phyloP scores from a whole-genome alignment of 768 basidiomycete species.

The Serendipita indica region DNA sequence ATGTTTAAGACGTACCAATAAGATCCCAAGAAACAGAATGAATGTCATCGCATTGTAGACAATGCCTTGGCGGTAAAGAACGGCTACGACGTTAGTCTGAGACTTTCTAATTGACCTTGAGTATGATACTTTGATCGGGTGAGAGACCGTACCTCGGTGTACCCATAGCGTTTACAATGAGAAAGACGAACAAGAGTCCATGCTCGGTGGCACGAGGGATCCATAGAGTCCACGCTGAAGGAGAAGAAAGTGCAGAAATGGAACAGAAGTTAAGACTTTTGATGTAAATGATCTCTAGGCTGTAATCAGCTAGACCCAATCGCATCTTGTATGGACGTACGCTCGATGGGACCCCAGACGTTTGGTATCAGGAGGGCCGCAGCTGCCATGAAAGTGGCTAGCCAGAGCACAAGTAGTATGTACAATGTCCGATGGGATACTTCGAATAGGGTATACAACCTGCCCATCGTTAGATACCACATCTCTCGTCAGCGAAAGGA shows the following conservation, averaged over 20 bases:
- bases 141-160: not conserved
- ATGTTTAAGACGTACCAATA: not conserved
- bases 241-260: too few relatives aligned
- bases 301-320: too few relatives aligned
- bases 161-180: not conserved
- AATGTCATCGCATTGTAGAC: not conserved
- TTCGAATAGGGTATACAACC: slow-evolving; percentile 1
- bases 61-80: slow-evolving; percentile 1
- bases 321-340: too few relatives aligned
- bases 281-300: too few relatives aligned
- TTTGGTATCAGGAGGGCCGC: not conserved
- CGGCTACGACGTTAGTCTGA: not conserved
- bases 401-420: not conserved
- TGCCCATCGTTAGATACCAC: not conserved
- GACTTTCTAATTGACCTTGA: not conserved
- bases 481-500: not conserved
- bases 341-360: not conserved
- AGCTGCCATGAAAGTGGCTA: not conserved
- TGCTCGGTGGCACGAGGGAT: not conserved
- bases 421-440: not conserved
- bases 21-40: not conserved
- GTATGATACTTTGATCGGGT: not conserved
- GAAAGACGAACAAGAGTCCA: not conserved
- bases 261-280: too few relatives aligned
- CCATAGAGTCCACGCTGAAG: slow-evolving; percentile 9